These are phyloP conservation scores for Xylaria bambusicola DNA, from an alignment of 495 filamentous ascomycete species.

Conservation along the genomic window DNA sequence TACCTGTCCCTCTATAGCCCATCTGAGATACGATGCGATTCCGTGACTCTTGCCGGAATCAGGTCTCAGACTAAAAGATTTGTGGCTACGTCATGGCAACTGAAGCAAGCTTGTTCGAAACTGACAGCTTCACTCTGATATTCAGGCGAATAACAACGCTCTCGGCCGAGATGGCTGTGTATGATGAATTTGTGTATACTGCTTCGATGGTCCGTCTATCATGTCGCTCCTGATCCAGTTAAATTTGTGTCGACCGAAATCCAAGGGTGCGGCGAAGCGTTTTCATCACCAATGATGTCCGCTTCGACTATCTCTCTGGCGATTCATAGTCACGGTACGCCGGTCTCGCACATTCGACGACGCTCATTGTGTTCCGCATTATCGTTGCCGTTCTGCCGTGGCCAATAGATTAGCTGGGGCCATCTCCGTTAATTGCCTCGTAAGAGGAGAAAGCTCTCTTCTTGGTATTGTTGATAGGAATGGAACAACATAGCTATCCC, in stretches of 20 bases:
- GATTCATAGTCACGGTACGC: background rate
- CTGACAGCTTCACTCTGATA: background rate
- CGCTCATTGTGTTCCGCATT: background rate
- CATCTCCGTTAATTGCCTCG: background rate
- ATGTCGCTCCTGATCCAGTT: background rate
- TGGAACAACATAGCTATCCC: background rate
- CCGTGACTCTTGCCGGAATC: background rate
- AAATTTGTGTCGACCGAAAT: constrained; percentile 4
- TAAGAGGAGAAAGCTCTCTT: background rate
- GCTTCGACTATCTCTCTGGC: background rate
- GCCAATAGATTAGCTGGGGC: constrained; percentile 6
- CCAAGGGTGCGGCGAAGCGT: background rate
- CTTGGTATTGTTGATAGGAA: background rate
- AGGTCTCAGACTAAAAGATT: background rate
- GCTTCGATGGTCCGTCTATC: background rate
- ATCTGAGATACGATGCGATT: background rate
- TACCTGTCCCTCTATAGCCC: background rate
- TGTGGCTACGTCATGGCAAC: background rate
- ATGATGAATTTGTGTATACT: background rate
- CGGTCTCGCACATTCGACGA: background rate
- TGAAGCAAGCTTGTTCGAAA: background rate
- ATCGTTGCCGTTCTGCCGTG: background rate
- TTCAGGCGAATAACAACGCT: background rate
- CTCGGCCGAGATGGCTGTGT: background rate
- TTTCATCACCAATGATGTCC: background rate